These are phyloP conservation scores for Sclerotinia minor DNA, from an alignment of 2,329 filamentous ascomycete genomes.

Conservation along the genomic window DNA sequence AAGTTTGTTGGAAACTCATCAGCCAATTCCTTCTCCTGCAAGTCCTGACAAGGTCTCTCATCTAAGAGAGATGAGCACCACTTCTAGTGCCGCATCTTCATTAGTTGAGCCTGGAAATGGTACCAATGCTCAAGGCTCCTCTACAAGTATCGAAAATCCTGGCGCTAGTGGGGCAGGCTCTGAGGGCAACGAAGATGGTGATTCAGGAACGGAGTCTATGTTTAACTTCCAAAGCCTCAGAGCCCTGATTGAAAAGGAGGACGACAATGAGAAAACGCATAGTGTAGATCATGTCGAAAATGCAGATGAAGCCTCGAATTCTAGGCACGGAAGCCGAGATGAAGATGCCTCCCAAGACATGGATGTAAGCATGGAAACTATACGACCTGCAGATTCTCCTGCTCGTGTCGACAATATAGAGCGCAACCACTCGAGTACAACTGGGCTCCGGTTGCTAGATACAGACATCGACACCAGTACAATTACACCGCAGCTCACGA, in stretches of 20 bases:
- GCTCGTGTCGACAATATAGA: not conserved
- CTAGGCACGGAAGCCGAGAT: conserved; percentile 23
- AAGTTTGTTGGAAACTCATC: conserved; percentile 44
- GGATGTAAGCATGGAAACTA: conserved; percentile 37
- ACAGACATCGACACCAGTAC: conserved; percentile 29
- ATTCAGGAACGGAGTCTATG: conserved; percentile 68
- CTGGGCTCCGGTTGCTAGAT: conserved; percentile 12
- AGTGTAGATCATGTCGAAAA: conserved; percentile 37
- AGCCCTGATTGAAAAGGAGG: conserved; percentile 74
- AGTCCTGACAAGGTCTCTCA: conserved; percentile 65
- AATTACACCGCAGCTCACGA: conserved; percentile 36
- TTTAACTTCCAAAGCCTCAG: conserved; percentile 90
- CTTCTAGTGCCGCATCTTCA: conserved; percentile 81
- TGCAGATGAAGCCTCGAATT: conserved; percentile 29
- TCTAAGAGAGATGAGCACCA: conserved; percentile 80
- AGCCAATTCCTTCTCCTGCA: conserved; percentile 47
- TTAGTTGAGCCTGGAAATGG: conserved; percentile 61
- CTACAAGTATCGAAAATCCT: conserved; percentile 51
- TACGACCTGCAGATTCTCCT: conserved; percentile 30
- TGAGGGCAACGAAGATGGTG: conserved; percentile 49
- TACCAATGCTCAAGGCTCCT: conserved; percentile 43
- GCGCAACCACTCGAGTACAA: not conserved
- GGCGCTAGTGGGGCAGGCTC: conserved; percentile 57
- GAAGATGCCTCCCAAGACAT: conserved; percentile 25
- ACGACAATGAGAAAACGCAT: conserved; percentile 42